Base-by-base conservation (phyloP, 2,329 filamentous ascomycete species). In the Ceratocystis alfenasii region DNA sequence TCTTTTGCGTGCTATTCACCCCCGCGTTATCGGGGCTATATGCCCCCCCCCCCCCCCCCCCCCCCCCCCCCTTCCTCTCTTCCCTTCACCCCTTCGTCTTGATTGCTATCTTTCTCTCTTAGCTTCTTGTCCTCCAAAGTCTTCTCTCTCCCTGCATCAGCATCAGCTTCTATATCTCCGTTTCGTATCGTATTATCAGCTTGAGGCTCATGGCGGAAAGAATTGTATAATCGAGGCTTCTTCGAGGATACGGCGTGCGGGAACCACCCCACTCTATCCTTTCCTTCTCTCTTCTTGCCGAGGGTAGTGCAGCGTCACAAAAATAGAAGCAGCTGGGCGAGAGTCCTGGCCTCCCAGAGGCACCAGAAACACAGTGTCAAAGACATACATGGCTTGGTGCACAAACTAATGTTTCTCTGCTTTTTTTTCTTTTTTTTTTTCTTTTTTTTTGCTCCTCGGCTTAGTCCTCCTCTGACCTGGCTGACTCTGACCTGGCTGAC, bases 371-470 rank as follows among this genome's bases (percentile, higher is more conserved):
- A 59, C 53, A n/a, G 25, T 30, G 25, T 30, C 53, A 59, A 25
- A 59, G 53, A 59, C 53, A 59, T 59, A 59, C 53, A 59, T 59
- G 15, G 28, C 53, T 33, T 59, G 17, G 53, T 33, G n/a, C 53
- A 59, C 28, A 17, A 17, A 12, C 33, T 33, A 59, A 59, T 36
- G n/a, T 33, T 33, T 59, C 12, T 30, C 53, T 36, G 12, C 30
- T 57, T 33, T 57, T 57, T n/a, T 33, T 33, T 33, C 7, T 1
- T 10, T 41, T 41, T 22, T 5, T 5, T 33, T 33, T 33, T 33
- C 7, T 2, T 1, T 41, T 41, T 12, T 41, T 12, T 41, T 41
- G 36, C 8, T 41, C 36, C 3, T 41, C 12, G 36, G 36, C 10
- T 12, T 12, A 12, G 36, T 4, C 10, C 10, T 41, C 36, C 36